phyloP scores from a whole-genome alignment of 2,329 filamentous ascomycete species.

The Zymoseptoria passerinii region DNA sequence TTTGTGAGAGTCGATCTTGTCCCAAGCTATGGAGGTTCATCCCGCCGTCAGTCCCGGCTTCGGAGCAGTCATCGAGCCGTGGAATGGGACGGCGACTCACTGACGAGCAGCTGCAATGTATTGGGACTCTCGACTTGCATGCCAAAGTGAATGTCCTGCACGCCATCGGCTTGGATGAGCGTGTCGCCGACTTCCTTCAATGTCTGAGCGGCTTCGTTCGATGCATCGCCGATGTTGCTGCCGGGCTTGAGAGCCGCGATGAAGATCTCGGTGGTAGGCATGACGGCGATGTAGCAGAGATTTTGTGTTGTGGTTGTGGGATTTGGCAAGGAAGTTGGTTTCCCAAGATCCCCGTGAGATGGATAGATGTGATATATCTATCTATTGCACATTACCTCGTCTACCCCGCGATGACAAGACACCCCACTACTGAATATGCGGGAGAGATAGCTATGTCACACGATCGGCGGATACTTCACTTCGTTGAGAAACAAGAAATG shows the following conservation, averaged over 20 bases:
- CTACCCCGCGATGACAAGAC: too few relatives aligned
- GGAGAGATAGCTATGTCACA: too few relatives aligned
- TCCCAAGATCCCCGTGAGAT: too few relatives aligned
- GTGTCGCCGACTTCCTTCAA: conserved; percentile 29
- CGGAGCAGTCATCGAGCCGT: background rate
- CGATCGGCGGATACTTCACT: too few relatives aligned
- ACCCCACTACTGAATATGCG: too few relatives aligned
- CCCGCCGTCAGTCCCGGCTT: background rate
- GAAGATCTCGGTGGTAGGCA: conserved; percentile 35
- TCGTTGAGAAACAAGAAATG: too few relatives aligned
- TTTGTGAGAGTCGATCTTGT: conserved; percentile 32
- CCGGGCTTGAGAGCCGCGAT: conserved; percentile 32
- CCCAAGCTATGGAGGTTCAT: conserved; percentile 34
- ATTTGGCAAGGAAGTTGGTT: background rate
- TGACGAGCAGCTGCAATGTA: conserved; percentile 32
- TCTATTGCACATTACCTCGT: too few relatives aligned
- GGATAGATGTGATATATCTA: too few relatives aligned
- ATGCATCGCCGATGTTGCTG: conserved; percentile 26
- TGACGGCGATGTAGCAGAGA: conserved; percentile 5
- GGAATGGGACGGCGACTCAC: conserved; percentile 23
- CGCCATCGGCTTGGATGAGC: conserved; percentile 32
- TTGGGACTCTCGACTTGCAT: conserved; percentile 33
- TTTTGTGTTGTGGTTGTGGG: background rate
- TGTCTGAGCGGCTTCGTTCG: conserved; percentile 23
- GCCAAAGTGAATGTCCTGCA: conserved; percentile 31